These are phyloP conservation scores for Posidonia australis DNA, from an alignment of 106 monocot genomes.

Conservation along the genomic window DNA sequence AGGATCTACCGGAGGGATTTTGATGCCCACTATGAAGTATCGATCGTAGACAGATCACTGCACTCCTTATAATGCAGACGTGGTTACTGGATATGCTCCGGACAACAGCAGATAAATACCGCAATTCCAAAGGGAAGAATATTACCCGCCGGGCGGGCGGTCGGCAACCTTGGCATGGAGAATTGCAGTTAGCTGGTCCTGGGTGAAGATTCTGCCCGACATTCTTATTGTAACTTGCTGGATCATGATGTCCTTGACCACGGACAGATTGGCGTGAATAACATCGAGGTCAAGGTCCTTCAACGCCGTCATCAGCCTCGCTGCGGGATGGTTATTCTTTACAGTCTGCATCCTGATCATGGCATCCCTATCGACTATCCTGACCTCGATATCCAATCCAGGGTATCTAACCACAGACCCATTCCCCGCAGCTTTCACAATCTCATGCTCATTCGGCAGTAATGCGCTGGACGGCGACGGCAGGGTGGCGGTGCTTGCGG, in stretches of 20 bases:
- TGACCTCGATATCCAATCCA: conserved; percentile 9
- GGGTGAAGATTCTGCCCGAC: not conserved
- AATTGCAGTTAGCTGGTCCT: conserved; percentile 6
- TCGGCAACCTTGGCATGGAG: conserved; percentile 1
- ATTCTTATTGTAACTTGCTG: conserved; percentile 17
- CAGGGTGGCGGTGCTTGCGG: not conserved
- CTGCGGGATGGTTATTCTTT: conserved; percentile 20
- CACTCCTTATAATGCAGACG: no score
- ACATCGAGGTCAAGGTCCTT: conserved; percentile 24
- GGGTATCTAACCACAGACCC: not conserved
- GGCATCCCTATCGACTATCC: conserved; percentile 14
- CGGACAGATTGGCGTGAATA: conserved; percentile 17
- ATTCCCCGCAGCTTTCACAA: not conserved
- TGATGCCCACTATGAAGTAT: no score
- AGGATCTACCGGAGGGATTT: no score
- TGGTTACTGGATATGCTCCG: no score
- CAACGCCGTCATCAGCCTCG: conserved; percentile 18
- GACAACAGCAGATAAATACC: no score
- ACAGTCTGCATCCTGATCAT: conserved; percentile 16
- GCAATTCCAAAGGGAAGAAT: no score
- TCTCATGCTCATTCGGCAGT: not conserved
- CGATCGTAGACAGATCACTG: no score
- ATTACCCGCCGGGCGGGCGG: not conserved
- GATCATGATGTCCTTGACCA: conserved; percentile 26
- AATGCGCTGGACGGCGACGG: not conserved